phyloP scores from a whole-genome alignment of 306 rosid genomes.

The Fragaria ananassa region DNA sequence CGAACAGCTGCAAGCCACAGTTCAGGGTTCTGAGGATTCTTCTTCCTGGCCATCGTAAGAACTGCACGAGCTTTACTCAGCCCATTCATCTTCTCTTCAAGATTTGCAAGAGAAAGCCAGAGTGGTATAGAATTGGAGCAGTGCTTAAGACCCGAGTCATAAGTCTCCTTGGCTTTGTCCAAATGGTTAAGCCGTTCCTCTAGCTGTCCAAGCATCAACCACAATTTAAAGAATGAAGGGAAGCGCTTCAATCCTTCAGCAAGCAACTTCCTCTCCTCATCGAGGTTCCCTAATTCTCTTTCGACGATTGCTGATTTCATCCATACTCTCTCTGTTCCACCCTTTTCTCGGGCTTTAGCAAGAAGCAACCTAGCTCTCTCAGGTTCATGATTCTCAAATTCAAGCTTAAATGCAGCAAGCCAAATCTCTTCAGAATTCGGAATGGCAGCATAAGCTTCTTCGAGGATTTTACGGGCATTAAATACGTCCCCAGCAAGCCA shows the following conservation, averaged over 20 bases:
- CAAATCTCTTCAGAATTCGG: conserved; percentile 94
- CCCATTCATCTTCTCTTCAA: conserved; percentile 81
- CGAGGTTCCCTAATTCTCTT: conserved; percentile 74
- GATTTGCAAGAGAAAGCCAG: conserved; percentile 85
- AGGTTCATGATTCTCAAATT: conserved; percentile 87
- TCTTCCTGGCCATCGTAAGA: conserved; percentile 83
- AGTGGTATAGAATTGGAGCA: conserved; percentile 67
- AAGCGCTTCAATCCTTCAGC: conserved; percentile 74
- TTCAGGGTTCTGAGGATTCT: conserved; percentile 83
- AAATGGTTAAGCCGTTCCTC: conserved; percentile 69
- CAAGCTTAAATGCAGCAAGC: conserved; percentile 93
- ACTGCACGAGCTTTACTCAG: conserved; percentile 89
- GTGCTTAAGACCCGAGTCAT: conserved; percentile 67
- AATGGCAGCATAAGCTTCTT: conserved; percentile 90
- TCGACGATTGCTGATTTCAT: conserved; percentile 94
- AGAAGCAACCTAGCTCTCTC: conserved; percentile 94
- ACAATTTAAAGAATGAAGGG: conserved; percentile 74
- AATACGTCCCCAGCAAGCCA: conserved; percentile 98
- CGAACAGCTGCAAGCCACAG: conserved; percentile 94
- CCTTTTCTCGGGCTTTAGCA: conserved; percentile 87
- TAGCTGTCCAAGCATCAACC: conserved; percentile 95
- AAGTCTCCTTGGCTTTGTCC: conserved; percentile 73
- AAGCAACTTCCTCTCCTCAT: conserved; percentile 71
- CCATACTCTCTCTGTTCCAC: conserved; percentile 91
- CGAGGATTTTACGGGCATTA: conserved; percentile 81